Base-by-base conservation (phyloP, 345 rosid species). In the Dipteronia dyeriana region DNA sequence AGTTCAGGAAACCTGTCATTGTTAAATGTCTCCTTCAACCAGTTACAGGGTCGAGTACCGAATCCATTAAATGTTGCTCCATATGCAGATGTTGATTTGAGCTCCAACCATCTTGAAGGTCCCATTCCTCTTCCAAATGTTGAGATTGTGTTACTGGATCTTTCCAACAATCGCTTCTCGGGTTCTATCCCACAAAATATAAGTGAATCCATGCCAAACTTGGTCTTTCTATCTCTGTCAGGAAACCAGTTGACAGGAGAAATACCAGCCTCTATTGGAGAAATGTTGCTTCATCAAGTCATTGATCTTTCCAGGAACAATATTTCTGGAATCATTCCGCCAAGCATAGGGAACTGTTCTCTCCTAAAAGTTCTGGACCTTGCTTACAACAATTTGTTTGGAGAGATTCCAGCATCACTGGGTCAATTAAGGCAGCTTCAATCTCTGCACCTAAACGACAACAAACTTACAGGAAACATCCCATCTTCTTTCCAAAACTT, bases 261-360 rank as follows among this genome's bases (percentile, higher is more conserved):
- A 12, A 81, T 84, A 70, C 88, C 90, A 23, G 11, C 51, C 22
- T 80, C 85, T 49, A 78, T 85, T 3, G 83, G 90, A 51, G 76
- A 70, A 53, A 76, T 81, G 84, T 38, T 5, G 16, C 31, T 1
- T 45, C 84, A 85, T 68, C 66, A 20, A 57, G 84, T 83, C 72
- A 80, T 89, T 68, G 81, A 86, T 73, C 73, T 85, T 11, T 83
- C 89, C 9, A 75, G 74, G 51, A 83, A 84, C 82, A 73, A 53
- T 49, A 76, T 85, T 38, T 71, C 70, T 9, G 86, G 83, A 76
- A 82, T 16, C 51, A 79, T 87, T 69, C 88, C 81, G 19, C 22
- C 74, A 73, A 81, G 81, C 67, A 70, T 71, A 22, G 79, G 79
- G 41, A 82, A 79, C 59, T 84, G 85, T 57, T 53, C 63, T 54